Evolutionary conservation across 768 basidiomycete species (phyloP).

Genomic region (Suillus sp.): DNA sequence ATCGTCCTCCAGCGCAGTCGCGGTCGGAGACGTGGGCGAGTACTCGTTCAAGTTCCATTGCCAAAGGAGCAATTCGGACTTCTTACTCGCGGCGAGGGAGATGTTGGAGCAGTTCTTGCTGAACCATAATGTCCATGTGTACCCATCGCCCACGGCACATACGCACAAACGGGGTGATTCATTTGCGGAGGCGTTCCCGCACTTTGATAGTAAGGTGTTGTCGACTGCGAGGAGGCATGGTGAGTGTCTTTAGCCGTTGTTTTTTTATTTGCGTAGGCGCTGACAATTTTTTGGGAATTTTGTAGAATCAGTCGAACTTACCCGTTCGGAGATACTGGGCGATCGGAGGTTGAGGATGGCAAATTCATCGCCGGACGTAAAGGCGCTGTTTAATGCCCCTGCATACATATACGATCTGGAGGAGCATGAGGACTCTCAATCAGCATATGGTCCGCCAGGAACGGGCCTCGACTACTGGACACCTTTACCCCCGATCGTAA

Average conservation of each 20-base stretch:
- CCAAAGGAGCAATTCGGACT: slow-evolving; percentile 93
- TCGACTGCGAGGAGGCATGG: slow-evolving; percentile 76
- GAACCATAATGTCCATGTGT: slow-evolving; percentile 80
- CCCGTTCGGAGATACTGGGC: slow-evolving; percentile 65
- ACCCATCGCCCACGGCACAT: slow-evolving; percentile 77
- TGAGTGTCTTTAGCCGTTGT: slow-evolving; percentile 41
- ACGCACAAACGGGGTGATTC: slow-evolving; percentile 88
- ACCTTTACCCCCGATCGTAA: slow-evolving; percentile 72
- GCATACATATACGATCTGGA: slow-evolving; percentile 82
- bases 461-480: slow-evolving; percentile 72
- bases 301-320: slow-evolving; percentile 76
- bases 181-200: slow-evolving; percentile 93
- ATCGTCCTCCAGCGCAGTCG: slow-evolving; percentile 28
- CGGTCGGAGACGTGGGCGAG: slow-evolving; percentile 46
- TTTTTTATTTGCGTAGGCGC: slow-evolving; percentile 22
- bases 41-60: slow-evolving; percentile 95
- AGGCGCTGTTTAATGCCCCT: slow-evolving; percentile 89
- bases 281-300: slow-evolving; percentile 15
- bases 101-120: slow-evolving; percentile 90
- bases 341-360: slow-evolving; percentile 80
- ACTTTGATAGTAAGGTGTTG: slow-evolving; percentile 93
- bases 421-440: slow-evolving; percentile 65
- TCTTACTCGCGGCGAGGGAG: slow-evolving; percentile 85
- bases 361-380: slow-evolving; percentile 92
- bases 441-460: slow-evolving; percentile 54